These are phyloP conservation scores for Dactylonectria estremocensis DNA, from an alignment of 2,329 filamentous ascomycete genomes.

Conservation along the genomic window DNA sequence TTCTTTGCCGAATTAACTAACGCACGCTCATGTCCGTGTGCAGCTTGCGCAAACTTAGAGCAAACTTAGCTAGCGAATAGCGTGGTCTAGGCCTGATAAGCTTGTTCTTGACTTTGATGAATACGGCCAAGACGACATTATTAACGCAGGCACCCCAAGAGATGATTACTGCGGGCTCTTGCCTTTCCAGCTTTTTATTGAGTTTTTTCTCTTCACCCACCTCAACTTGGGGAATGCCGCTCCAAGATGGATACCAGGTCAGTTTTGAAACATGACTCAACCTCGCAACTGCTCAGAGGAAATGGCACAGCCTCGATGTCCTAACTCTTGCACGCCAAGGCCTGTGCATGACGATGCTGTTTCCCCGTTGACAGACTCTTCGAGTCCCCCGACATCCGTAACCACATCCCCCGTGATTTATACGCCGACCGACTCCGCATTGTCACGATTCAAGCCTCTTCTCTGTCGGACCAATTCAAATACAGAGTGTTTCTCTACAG, in stretches of 20 bases:
- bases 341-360: not conserved
- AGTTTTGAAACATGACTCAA: not conserved
- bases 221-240: not conserved
- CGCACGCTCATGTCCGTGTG: too few relatives aligned
- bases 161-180: too few relatives aligned
- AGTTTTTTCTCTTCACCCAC: not conserved
- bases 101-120: not conserved
- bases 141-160: not conserved
- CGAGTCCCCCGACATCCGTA: not conserved
- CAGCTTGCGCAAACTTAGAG: not conserved
- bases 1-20: not conserved
- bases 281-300: too few relatives aligned
- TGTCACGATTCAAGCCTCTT: not conserved
- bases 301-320: not conserved
- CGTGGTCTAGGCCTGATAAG: not conserved
- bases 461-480: not conserved
- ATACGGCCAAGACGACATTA: not conserved
- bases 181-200: not conserved
- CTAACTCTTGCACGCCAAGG: not conserved
- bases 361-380: not conserved
- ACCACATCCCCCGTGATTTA: not conserved
- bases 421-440: not conserved
- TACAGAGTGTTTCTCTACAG: not conserved
- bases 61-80: not conserved
- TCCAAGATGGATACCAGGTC: not conserved